Evolutionary conservation across 352 stramenopile species (phyloP).

Genomic region (Globisporangium rhizosaccharum): DNA sequence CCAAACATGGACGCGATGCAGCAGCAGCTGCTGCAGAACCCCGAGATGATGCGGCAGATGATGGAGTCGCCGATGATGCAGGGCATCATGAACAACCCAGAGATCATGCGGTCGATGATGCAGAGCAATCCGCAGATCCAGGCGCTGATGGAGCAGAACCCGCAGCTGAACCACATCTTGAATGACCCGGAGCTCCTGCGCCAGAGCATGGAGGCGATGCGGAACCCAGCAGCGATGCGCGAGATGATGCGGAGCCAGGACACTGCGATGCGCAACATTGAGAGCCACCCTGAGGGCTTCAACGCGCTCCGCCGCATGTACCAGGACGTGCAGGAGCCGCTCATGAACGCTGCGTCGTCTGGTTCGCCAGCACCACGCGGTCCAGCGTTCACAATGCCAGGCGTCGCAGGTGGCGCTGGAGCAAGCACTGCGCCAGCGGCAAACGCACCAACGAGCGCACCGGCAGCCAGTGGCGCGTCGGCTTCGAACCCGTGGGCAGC

Average conservation of each 20-base stretch:
- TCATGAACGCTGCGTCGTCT: constrained; percentile 89
- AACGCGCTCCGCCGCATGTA: constrained; percentile 94
- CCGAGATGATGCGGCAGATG: constrained; percentile 85
- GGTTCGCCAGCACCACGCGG: constrained; percentile 37
- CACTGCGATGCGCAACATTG: constrained; percentile 95
- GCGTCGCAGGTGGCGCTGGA: constrained; percentile 45
- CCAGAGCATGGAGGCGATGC: constrained; percentile 96
- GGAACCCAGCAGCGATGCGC: constrained; percentile 93
- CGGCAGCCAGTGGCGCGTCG: constrained; percentile 5
- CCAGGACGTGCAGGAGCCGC: constrained; percentile 92
- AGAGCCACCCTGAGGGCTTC: constrained; percentile 97
- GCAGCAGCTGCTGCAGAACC: constrained; percentile 88
- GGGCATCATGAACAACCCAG: constrained; percentile 92
- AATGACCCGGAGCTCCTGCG: constrained; percentile 94
- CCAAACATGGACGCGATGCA: constrained; percentile 77
- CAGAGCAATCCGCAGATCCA: constrained; percentile 95
- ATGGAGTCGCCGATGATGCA: constrained; percentile 91
- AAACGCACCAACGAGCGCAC: constrained; percentile 16
- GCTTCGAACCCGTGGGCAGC: constrained; percentile 54
- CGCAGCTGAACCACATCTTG: constrained; percentile 93
- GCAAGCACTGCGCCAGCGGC: constrained; percentile 19
- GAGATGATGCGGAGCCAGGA: constrained; percentile 98
- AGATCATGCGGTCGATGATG: constrained; percentile 95
- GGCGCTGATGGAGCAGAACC: constrained; percentile 93
- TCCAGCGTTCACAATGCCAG: constrained; percentile 82